Conservation (phyloP, 306 rosid genomes). For the Fagus sylvatica region DNA sequence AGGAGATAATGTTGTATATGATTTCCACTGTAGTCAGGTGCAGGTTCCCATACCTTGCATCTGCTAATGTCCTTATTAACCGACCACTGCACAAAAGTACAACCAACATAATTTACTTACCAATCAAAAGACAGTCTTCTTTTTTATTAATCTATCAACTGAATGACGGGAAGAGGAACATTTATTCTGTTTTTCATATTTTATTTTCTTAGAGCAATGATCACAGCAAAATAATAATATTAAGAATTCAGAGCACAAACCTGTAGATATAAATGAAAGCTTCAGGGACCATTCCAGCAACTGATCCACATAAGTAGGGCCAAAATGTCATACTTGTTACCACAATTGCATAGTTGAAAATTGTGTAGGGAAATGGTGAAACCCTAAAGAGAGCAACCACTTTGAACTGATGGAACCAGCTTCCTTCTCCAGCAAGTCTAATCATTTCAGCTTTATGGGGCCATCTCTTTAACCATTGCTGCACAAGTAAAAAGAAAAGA, state of each 20-base stretch:
- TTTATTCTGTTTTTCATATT: conserved; percentile 1
- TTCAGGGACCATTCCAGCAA: conserved; percentile 98
- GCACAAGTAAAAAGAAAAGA: conserved; percentile 30
- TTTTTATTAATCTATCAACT: too few species aligned
- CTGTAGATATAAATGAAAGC: conserved; percentile 95
- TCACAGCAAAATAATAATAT: not conserved
- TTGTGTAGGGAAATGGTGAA: conserved; percentile 97
- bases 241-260: conserved; percentile 37
- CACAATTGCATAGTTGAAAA: conserved; percentile 90
- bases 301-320: conserved; percentile 94
- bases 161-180: not conserved
- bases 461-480: conserved; percentile 96
- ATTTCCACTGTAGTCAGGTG: conserved; percentile 83
- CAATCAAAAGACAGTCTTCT: too few species aligned
- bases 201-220: not conserved
- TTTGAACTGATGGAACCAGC: conserved; percentile 86
- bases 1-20: conserved; percentile 76
- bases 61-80: conserved; percentile 73
- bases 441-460: conserved; percentile 85
- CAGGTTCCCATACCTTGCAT: conserved; percentile 77
- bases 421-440: conserved; percentile 94
- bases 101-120: not conserved
- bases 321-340: conserved; percentile 91
- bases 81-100: conserved; percentile 62
- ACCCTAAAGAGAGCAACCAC: conserved; percentile 87